These are phyloP conservation scores for Phoma sp. DNA, from an alignment of 2,329 filamentous ascomycete species.

Conservation along the genomic window DNA sequence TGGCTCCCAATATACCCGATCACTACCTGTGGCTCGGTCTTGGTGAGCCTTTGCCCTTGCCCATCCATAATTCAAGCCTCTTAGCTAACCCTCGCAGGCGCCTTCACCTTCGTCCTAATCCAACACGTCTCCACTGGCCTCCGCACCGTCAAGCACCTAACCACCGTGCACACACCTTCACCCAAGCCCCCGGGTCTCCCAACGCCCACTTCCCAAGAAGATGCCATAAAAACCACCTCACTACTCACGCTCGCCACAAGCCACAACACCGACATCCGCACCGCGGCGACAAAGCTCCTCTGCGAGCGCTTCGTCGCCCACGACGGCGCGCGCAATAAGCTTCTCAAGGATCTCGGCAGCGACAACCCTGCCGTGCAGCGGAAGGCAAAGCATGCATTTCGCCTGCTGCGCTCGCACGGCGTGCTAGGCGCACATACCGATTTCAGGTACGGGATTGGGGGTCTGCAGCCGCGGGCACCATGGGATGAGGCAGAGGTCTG, in stretches of 20 bases:
- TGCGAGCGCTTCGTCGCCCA: constrained; percentile 44
- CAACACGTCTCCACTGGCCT: constrained; percentile 64
- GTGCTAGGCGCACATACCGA: not conserved
- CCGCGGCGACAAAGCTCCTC: constrained; percentile 46
- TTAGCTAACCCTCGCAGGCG: constrained; percentile 47
- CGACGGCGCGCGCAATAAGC: constrained; percentile 18
- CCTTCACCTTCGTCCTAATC: constrained; percentile 64
- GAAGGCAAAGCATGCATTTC: constrained; percentile 34
- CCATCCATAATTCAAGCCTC: constrained; percentile 3
- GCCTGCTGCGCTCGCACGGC: constrained; percentile 35
- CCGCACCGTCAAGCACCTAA: constrained; percentile 65
- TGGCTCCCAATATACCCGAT: constrained; percentile 50
- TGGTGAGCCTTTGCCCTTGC: constrained; percentile 54
- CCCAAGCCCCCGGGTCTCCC: constrained; percentile 7
- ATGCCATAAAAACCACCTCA: constrained; percentile 50
- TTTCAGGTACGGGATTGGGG: not conserved
- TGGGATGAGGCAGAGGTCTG: constrained; percentile 1
- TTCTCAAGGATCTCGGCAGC: constrained; percentile 37
- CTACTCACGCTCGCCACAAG: constrained; percentile 49
- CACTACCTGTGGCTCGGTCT: constrained; percentile 56
- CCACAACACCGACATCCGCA: constrained; percentile 52
- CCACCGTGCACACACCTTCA: constrained; percentile 67
- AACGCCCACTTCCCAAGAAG: constrained; percentile 71
- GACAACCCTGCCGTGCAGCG: constrained; percentile 23
- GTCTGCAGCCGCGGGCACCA: constrained; percentile 2